phyloP scores from a whole-genome alignment of 1,284 basidiomycete species.

The Malassezia pachydermatis region DNA sequence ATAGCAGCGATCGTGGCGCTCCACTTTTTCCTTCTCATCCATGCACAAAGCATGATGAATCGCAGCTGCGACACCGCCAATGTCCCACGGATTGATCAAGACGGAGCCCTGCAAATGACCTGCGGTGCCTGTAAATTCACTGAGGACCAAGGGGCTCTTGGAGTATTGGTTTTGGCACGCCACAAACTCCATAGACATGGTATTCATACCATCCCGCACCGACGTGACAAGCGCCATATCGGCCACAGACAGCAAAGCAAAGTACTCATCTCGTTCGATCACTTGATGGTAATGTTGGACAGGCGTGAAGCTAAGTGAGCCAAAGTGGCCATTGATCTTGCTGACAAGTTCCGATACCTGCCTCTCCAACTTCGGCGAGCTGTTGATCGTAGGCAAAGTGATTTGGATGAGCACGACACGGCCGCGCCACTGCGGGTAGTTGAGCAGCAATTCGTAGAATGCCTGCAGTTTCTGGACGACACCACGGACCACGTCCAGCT shows the following conservation, averaged over 20 bases:
- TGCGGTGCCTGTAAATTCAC: constrained; percentile 95
- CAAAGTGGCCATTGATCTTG: constrained; percentile 94
- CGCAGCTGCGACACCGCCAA: constrained; percentile 77
- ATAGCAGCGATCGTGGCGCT: constrained; percentile 61
- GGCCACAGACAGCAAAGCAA: constrained; percentile 85
- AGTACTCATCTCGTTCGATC: constrained; percentile 89
- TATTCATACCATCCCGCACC: constrained; percentile 96
- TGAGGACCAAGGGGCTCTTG: constrained; percentile 70
- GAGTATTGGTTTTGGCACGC: constrained; percentile 75
- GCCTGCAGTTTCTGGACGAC: constrained; percentile 94
- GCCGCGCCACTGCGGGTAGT: constrained; percentile 91
- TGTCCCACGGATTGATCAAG: constrained; percentile 65
- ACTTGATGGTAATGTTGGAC: constrained; percentile 99
- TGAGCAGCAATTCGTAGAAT: constrained; percentile 83
- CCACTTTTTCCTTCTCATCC: constrained; percentile 64
- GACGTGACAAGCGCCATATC: constrained; percentile 93
- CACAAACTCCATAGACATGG: constrained; percentile 87
- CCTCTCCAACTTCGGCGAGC: constrained; percentile 84
- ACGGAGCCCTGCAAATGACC: constrained; percentile 73
- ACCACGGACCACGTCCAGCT: constrained; percentile 94
- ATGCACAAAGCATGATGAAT: constrained; percentile 82
- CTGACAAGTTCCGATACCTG: constrained; percentile 89
- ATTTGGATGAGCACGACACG: constrained; percentile 68
- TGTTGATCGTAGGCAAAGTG: constrained; percentile 84
- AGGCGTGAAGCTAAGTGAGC: constrained; percentile 86